These are phyloP conservation scores for Ormosia emarginata DNA, from an alignment of 306 rosid species.

Conservation along the genomic window DNA sequence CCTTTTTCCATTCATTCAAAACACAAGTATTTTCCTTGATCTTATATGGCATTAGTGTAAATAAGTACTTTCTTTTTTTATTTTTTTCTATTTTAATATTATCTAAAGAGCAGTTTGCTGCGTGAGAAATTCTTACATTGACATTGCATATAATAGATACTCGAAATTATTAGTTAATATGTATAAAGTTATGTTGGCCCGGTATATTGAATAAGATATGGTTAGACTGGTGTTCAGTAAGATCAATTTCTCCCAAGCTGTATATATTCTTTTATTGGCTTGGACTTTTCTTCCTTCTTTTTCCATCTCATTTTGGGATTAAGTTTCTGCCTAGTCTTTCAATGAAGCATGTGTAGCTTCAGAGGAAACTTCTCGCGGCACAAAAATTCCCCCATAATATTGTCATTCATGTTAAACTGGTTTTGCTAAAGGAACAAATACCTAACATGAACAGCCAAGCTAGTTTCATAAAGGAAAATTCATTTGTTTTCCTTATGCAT, in stretches of 20 bases:
- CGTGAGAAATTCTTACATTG: too few species aligned
- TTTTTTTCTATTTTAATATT: too few species aligned
- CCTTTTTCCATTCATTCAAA: too few species aligned
- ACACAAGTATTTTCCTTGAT: too few species aligned
- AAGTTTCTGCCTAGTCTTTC: not conserved
- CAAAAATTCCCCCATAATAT: too few species aligned
- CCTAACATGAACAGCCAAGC: not conserved
- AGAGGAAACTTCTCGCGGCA: too few species aligned
- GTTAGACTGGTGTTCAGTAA: too few species aligned
- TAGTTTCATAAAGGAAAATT: not conserved
- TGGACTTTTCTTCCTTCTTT: constrained; percentile 14
- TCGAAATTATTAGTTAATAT: not conserved
- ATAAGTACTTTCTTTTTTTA: too few species aligned
- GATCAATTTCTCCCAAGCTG: not conserved
- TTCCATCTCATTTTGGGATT: not conserved
- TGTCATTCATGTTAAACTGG: not conserved
- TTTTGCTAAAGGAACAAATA: constrained; percentile 8
- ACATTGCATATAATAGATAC: too few species aligned
- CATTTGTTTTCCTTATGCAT: not conserved
- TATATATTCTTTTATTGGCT: not conserved
- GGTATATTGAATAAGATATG: too few species aligned
- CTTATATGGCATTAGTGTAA: too few species aligned
- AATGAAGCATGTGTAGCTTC: not conserved
- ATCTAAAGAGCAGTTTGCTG: not conserved
- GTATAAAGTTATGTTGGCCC: too few species aligned